Percentiles rank a stretch among this genome's conserved stretches.
These are phyloP conservation scores for Haplosporangium gracile DNA, from an alignment of 192 early-diverging fungal genomes.

Conservation along the genomic window DNA sequence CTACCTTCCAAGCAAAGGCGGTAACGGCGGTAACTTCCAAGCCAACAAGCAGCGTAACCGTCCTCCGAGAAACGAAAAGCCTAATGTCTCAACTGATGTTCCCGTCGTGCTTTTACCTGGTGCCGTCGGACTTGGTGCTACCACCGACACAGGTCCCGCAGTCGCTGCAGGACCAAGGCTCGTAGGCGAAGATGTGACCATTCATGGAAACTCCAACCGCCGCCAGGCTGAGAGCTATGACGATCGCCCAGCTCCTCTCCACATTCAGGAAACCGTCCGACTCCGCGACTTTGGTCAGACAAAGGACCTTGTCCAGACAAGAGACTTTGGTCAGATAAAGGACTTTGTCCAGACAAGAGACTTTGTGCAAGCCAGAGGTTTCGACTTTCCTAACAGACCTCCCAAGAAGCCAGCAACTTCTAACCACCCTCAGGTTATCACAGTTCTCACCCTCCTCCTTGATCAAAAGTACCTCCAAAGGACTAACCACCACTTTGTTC, in stretches of 20 bases:
- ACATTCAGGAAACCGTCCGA: background rate
- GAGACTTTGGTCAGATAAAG: background rate
- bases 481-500: constrained; percentile 41
- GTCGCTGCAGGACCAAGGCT: background rate
- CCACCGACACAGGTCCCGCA: background rate
- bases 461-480: constrained; percentile 29
- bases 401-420: background rate
- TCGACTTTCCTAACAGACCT: background rate
- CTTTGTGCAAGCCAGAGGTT: background rate
- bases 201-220: constrained; percentile 29
- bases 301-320: background rate
- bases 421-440: constrained; percentile 21
- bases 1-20: constrained; percentile 16
- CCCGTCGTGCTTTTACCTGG: background rate
- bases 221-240: constrained; percentile 15
- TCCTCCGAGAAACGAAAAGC: background rate
- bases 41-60: background rate
- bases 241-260: background rate
- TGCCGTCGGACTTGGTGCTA: background rate
- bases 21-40: background rate
- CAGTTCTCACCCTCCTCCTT: constrained; percentile 34
- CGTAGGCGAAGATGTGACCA: constrained; percentile 1
- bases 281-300: background rate
- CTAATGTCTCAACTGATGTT: background rate
- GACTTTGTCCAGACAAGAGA: background rate